Conservation (phyloP, 2,329 filamentous ascomycete genomes). For the Colletotrichum sp. region DNA sequence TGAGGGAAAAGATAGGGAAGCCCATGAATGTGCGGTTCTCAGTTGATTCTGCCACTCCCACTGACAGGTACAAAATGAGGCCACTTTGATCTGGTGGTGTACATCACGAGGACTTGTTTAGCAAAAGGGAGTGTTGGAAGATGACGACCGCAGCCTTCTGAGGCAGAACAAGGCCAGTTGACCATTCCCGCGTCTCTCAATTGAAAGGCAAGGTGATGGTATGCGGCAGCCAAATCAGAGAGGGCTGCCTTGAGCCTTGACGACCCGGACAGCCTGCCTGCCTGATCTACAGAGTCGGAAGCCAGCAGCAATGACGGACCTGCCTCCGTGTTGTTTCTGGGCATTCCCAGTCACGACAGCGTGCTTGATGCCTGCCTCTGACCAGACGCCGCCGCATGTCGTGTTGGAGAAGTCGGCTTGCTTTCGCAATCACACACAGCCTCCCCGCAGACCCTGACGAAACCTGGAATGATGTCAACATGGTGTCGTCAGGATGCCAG, state of each 20-base stretch:
- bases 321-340: not conserved
- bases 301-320: not conserved
- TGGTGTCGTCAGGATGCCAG: not conserved
- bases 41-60: not conserved
- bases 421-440: not conserved
- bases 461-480: not conserved
- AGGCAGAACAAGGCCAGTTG: not conserved
- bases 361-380: not conserved
- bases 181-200: not conserved
- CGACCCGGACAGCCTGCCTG: not conserved
- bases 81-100: not conserved
- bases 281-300: not conserved
- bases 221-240: not conserved
- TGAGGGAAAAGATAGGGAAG: not conserved
- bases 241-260: not conserved
- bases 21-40: not conserved
- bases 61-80: not conserved
- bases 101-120: not conserved
- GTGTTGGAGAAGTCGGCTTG: not conserved
- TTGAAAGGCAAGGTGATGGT: not conserved
- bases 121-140: not conserved
- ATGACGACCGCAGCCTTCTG: not conserved
- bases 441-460: not conserved
- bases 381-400: not conserved
- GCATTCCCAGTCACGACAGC: not conserved